Percentiles rank a stretch among this genome's conserved stretches.
phyloP scores from a whole-genome alignment of 768 basidiomycete genomes.

The Cyclocybe aegerita region DNA sequence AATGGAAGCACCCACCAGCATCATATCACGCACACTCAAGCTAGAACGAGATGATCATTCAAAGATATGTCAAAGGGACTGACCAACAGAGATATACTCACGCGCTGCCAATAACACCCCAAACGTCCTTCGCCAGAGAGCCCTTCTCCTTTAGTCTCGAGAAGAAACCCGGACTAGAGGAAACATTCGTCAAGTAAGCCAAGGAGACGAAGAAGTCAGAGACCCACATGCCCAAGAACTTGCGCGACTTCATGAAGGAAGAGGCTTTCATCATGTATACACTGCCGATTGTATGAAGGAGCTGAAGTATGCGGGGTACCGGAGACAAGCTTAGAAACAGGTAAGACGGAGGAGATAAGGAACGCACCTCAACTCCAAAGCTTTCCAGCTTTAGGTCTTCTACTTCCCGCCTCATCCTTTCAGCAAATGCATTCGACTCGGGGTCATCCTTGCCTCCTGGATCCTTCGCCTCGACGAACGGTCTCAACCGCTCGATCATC shows the following conservation, averaged over 20 bases:
- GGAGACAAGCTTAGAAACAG: neutral
- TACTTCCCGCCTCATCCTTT: slow-evolving; percentile 76
- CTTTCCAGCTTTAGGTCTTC: slow-evolving; percentile 97
- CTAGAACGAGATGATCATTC: slow-evolving; percentile 26
- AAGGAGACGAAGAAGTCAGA: slow-evolving; percentile 5
- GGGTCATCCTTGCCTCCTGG: slow-evolving; percentile 81
- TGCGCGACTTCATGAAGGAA: slow-evolving; percentile 87
- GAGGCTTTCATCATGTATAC: slow-evolving; percentile 94
- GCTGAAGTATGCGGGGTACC: slow-evolving; percentile 44
- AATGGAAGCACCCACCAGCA: slow-evolving; percentile 44
- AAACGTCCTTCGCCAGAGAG: slow-evolving; percentile 90
- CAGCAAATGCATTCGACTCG: slow-evolving; percentile 80
- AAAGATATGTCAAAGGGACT: slow-evolving; percentile 1
- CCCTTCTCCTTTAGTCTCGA: slow-evolving; percentile 95
- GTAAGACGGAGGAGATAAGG: neutral
- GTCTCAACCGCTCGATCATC: slow-evolving; percentile 80
- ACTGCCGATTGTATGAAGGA: slow-evolving; percentile 86
- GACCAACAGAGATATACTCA: slow-evolving; percentile 40
- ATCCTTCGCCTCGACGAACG: slow-evolving; percentile 86
- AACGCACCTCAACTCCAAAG: slow-evolving; percentile 88
- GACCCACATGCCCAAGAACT: slow-evolving; percentile 85
- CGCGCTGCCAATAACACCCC: slow-evolving; percentile 96
- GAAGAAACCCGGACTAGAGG: slow-evolving; percentile 81
- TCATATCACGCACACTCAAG: slow-evolving; percentile 73
- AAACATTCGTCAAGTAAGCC: slow-evolving; percentile 3